These are phyloP conservation scores for Kwoniella mangroviensis DNA, from an alignment of 768 basidiomycete species.

Conservation along the genomic window DNA sequence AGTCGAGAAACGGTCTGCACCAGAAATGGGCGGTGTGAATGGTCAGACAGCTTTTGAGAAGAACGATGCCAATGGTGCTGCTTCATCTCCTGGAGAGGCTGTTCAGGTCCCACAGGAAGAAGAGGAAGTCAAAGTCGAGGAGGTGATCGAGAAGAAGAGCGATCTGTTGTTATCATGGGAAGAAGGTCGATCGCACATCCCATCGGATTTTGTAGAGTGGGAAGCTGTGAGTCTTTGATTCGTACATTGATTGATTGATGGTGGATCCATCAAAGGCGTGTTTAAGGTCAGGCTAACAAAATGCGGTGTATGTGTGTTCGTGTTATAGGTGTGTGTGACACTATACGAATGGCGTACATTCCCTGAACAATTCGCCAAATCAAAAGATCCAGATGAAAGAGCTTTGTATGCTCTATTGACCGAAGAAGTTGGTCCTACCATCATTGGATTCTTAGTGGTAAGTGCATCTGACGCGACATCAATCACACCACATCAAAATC, in stretches of 20 bases:
- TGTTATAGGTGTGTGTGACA: conserved; percentile 74
- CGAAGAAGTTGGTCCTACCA: conserved; percentile 71
- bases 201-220: conserved; percentile 70
- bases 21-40: too few species aligned
- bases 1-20: too few species aligned
- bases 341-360: conserved; percentile 84
- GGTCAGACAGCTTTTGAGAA: not conserved
- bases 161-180: conserved; percentile 9
- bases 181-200: conserved; percentile 16
- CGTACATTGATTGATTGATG: not conserved
- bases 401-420: conserved; percentile 72
- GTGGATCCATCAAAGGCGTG: not conserved
- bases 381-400: conserved; percentile 79
- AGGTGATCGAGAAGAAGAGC: conserved; percentile 35
- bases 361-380: conserved; percentile 73
- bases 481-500: conserved; percentile 1
- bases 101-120: not conserved
- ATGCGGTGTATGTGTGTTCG: conserved; percentile 8
- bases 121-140: conserved; percentile 58
- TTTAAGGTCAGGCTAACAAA: not conserved
- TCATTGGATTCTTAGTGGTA: conserved; percentile 72
- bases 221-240: conserved; percentile 68
- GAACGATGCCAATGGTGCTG: not conserved
- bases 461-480: conserved; percentile 59
- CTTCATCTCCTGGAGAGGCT: conserved; percentile 5